A percentile compares a stretch with the other conserved stretches of the same genome.
Conservation (phyloP, 2,329 filamentous ascomycete species). For the Aureobasidium pullulans region DNA sequence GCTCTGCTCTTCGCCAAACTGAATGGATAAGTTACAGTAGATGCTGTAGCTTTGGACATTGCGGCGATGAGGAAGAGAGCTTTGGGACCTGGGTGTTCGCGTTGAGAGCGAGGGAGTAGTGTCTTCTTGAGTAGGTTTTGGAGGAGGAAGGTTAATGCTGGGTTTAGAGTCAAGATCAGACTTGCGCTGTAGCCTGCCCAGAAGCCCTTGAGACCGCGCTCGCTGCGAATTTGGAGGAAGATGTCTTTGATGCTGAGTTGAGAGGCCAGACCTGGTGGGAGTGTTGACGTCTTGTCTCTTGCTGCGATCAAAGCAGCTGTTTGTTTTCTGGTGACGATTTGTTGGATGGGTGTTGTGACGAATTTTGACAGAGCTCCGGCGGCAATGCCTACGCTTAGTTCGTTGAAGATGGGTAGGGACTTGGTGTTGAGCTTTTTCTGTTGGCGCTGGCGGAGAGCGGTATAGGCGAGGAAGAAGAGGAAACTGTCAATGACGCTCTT, state of each 20-base stretch:
- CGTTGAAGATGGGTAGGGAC: slow-evolving; percentile 56
- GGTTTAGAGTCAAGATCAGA: slow-evolving; percentile 74
- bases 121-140: slow-evolving; percentile 62
- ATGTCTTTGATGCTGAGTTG: slow-evolving; percentile 47
- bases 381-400: slow-evolving; percentile 64
- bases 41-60: slow-evolving; percentile 69
- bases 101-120: slow-evolving; percentile 47
- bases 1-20: slow-evolving; percentile 75
- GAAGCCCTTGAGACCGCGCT: slow-evolving; percentile 68
- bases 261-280: slow-evolving; percentile 20
- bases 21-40: slow-evolving; percentile 74
- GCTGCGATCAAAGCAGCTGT: slow-evolving; percentile 50
- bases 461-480: slow-evolving; percentile 81
- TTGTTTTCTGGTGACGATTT: slow-evolving; percentile 76
- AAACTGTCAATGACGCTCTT: slow-evolving; percentile 62
- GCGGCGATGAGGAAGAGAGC: slow-evolving; percentile 64
- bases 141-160: slow-evolving; percentile 76
- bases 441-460: slow-evolving; percentile 43
- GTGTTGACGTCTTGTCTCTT: slow-evolving; percentile 28
- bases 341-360: slow-evolving; percentile 72
- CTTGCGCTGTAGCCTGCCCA: slow-evolving; percentile 85
- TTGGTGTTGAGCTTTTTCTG: slow-evolving; percentile 30
- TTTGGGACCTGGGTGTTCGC: slow-evolving; percentile 45
- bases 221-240: slow-evolving; percentile 53
- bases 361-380: slow-evolving; percentile 69